Evolutionary conservation across 352 stramenopile species (phyloP).

Genomic region (Phytophthora foliorum): DNA sequence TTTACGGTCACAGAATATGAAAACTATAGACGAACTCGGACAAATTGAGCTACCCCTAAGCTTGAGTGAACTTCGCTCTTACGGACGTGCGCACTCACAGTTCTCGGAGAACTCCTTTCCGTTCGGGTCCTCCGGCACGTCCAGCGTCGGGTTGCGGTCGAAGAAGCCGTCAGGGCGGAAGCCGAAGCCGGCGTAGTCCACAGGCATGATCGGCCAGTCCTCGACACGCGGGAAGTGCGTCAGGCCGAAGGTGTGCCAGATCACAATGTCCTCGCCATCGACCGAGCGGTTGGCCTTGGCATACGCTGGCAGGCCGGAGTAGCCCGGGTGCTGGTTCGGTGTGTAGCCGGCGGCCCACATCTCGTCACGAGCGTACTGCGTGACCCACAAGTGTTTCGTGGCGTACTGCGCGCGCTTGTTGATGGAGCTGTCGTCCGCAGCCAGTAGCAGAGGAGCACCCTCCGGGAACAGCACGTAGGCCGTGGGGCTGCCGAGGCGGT

Average conservation of each 20-base stretch:
- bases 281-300: conserved; percentile 59
- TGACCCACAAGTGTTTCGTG: conserved; percentile 78
- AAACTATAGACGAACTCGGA: neutral
- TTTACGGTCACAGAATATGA: neutral
- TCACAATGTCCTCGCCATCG: conserved; percentile 69
- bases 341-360: conserved; percentile 76
- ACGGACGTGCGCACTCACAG: conserved; percentile 13
- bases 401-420: conserved; percentile 62
- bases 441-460: conserved; percentile 56
- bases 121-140: conserved; percentile 51
- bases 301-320: conserved; percentile 61
- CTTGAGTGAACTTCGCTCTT: neutral
- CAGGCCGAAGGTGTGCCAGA: conserved; percentile 81
- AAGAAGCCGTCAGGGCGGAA: conserved; percentile 74
- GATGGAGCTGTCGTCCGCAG: conserved; percentile 53
- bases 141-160: conserved; percentile 59
- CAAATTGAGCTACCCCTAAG: neutral
- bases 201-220: conserved; percentile 82
- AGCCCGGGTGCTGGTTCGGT: conserved; percentile 60
- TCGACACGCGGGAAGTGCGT: conserved; percentile 76
- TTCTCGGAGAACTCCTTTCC: conserved; percentile 41
- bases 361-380: conserved; percentile 61
- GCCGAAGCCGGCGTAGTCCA: conserved; percentile 71
- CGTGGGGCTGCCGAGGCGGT: conserved; percentile 61
- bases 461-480: conserved; percentile 67